Base-by-base conservation (phyloP, 805 yeast genomes). In the Wickerhamomyces ciferrii region DNA sequence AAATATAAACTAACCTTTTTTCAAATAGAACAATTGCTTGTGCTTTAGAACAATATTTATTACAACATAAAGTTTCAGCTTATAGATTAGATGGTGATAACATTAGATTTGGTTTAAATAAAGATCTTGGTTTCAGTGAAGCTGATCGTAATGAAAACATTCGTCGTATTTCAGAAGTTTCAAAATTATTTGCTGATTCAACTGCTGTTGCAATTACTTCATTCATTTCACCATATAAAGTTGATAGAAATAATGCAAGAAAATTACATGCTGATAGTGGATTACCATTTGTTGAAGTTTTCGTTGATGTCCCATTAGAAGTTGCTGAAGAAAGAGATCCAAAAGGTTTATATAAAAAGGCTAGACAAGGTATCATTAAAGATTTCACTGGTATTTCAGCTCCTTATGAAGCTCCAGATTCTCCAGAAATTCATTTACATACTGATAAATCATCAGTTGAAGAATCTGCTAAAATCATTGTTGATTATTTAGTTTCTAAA, bases 301-400 rank as follows among this genome's bases (percentile, higher is more conserved):
- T 71, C 55, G 92, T 91, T 34, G 96, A 91, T 65, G 97, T 90
- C 40, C 97, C 98, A 32, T 75, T 92, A 43, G 90, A 84, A 60
- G 89, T 92, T 51, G 98, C 97, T 43, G 98, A 92, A 74, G 78
- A 88, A 67, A 87, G 98, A 71, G 98, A 92, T 67, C 98, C 98
- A 53, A 92, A 92, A 73, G 98, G 98, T 13, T 73, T 92, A 55
- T 92, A 92, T 74, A 90, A 90, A 70, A 92, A 92, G 76, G 98
- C 98, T 17, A 82, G 97, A 67, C 94, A 90, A 61, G 98, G 98
- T 32, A 71, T 85, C 50, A 91, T 91, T 66, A 87, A 87, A 69
- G 96, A 91, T 62, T 91, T 91, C 71, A 91, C 98, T 15, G 98
- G 98, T 47, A 85, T 91, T 48, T 83, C 90, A 53, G 97, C 97